These are phyloP conservation scores for Nicotiana rustica DNA, from an alignment of 305 asterid species.

Conservation along the genomic window DNA sequence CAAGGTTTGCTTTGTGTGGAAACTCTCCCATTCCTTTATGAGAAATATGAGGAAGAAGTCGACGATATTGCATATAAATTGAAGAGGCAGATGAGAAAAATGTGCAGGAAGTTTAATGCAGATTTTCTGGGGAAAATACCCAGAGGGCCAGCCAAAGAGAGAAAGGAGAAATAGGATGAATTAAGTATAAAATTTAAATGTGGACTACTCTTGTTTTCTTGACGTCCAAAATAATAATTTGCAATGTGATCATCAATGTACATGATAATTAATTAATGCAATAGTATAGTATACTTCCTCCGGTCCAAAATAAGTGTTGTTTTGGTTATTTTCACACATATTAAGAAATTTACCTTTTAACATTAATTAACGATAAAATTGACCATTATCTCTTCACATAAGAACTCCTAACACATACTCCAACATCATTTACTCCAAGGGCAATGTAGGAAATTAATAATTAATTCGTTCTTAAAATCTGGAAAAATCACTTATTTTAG, in stretches of 20 bases:
- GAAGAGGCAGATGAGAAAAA: constrained; percentile 42
- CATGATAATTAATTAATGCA: background rate
- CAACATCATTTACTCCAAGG: no score
- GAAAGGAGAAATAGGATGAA: constrained; percentile 30
- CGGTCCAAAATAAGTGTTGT: no score
- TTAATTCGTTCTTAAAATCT: no score
- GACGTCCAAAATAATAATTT: constrained; percentile 13
- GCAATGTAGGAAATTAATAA: no score
- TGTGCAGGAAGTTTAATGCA: constrained; percentile 48
- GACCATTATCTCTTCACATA: no score
- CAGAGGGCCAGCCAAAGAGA: constrained; percentile 47
- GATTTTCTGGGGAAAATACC: constrained; percentile 56
- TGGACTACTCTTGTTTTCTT: background rate
- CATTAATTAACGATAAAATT: no score
- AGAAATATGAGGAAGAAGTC: constrained; percentile 58
- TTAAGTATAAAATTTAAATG: background rate
- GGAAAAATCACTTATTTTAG: no score
- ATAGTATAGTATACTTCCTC: background rate
- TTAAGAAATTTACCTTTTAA: no score
- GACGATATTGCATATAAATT: constrained; percentile 50
- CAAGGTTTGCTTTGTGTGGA: constrained; percentile 59
- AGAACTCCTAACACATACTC: no score
- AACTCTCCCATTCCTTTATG: constrained; percentile 59
- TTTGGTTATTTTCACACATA: no score
- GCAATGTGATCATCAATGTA: constrained; percentile 16